These are phyloP conservation scores for Penicillium bialowiezense DNA, from an alignment of 495 filamentous ascomycete species.

Conservation along the genomic window DNA sequence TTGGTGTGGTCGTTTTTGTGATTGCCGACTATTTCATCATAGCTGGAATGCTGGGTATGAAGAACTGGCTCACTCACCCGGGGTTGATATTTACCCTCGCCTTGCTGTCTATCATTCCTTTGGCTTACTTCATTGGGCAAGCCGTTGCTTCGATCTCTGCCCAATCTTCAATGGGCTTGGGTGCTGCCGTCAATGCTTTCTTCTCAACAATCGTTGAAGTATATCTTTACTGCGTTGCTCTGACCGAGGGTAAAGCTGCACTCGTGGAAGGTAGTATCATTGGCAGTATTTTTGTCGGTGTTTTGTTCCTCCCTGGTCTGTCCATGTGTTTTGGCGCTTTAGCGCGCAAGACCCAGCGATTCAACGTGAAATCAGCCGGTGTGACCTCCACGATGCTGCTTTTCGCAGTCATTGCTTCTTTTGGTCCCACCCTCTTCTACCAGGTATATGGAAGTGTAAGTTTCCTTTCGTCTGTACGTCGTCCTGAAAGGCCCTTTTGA, in stretches of 20 bases:
- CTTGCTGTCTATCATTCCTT: conserved; percentile 86
- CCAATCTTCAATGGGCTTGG: conserved; percentile 99
- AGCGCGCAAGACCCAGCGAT: conserved; percentile 96
- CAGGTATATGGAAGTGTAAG: conserved; percentile 94
- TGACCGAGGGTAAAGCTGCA: conserved; percentile 87
- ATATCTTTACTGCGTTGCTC: conserved; percentile 93
- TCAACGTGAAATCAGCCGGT: conserved; percentile 95
- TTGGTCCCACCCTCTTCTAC: conserved; percentile 97
- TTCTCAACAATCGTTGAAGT: conserved; percentile 99
- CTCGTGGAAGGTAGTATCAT: conserved; percentile 96
- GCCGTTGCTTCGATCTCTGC: conserved; percentile 99
- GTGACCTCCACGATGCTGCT: conserved; percentile 98
- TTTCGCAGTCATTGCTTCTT: conserved; percentile 95
- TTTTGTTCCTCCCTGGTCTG: conserved; percentile 92
- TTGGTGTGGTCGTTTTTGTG: conserved; percentile 84
- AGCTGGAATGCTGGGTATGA: conserved; percentile 58
- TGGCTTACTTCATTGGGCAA: conserved; percentile 99
- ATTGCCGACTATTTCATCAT: conserved; percentile 90
- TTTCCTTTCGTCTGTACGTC: conserved; percentile 4
- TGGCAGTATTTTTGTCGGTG: conserved; percentile 95
- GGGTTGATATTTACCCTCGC: conserved; percentile 83
- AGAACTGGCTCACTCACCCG: conserved; percentile 70
- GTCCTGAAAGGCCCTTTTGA: not conserved
- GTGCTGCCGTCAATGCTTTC: conserved; percentile 96
- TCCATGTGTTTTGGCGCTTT: conserved; percentile 99